Base-by-base conservation (phyloP, 805 yeast species). In the Sungouiozyma ichnusensis region DNA sequence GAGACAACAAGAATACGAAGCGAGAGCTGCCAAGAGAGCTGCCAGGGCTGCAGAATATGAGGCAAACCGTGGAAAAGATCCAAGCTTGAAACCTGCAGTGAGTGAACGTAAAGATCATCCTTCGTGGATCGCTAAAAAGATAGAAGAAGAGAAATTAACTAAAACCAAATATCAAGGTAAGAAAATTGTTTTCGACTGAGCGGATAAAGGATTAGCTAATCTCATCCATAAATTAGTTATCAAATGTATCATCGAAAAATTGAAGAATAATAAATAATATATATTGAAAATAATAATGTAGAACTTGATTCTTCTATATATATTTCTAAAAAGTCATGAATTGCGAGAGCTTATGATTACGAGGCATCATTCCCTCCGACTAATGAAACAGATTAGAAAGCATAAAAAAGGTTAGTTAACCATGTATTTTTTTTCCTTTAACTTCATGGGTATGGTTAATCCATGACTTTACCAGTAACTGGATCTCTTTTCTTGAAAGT, bases 101-200 rank as follows among this genome's bases (percentile, higher is more conserved):
- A 41, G 37, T 20, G 40, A 36, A 24, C 34, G 33, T 6, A 42
- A 38, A 33, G 57, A 48, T 16, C 99, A 92, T 74, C 99, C 99
- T n/a, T 92, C 98, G 2, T 92, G 99, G 99, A 80, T 76, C 52
- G 98, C 98, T 17, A 85, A 84, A 67, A 77, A 74, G 66, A 64
- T 73, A 48, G 84, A 79, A 20, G 82, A 84, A 55, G 83, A 81
- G 50, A 74, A 76, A 40, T 59, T 68, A 48, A 74, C 77, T 63
- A 74, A 76, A 44, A 79, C 72, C 38, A 77, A 79, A 58, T 87
- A 87, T 57, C 62, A 69, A 40, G 98, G 98, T 58, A 88, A 86
- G 65, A 90, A 88, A 68, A 73, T 83, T 50, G 77, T 72, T 3
- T 88, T 88, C 59, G 86, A 79, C 52, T 74, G 48, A 44, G 4